These are phyloP conservation scores for Amaranthus cruentus DNA, from an alignment of 148 eudicot genomes.

Conservation along the genomic window DNA sequence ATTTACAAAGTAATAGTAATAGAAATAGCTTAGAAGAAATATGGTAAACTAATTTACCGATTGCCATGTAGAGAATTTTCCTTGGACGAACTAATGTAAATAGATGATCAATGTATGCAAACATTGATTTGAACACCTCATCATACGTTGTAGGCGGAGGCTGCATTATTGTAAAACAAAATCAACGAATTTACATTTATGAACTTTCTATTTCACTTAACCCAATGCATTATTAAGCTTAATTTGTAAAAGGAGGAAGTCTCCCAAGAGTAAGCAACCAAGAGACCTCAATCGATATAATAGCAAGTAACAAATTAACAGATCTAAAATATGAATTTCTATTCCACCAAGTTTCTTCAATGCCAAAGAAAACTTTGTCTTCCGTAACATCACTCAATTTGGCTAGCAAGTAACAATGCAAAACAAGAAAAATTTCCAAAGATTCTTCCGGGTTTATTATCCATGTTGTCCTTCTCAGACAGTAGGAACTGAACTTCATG, in stretches of 20 bases:
- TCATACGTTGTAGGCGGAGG: conserved; percentile 84
- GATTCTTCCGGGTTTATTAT: background rate
- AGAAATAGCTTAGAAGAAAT: background rate
- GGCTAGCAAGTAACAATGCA: background rate
- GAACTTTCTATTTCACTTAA: background rate
- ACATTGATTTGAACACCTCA: conserved; percentile 83
- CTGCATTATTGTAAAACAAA: conserved; percentile 43
- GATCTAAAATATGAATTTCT: no score
- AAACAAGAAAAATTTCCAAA: background rate
- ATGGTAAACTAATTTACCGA: conserved; percentile 46
- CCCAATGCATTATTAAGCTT: background rate
- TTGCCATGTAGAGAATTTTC: conserved; percentile 93
- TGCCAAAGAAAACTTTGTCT: no score
- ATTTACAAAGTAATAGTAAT: background rate
- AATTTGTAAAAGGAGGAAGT: background rate
- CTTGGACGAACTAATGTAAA: conserved; percentile 87
- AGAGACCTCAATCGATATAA: background rate
- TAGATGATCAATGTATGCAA: conserved; percentile 92
- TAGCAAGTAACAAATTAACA: background rate
- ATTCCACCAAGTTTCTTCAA: no score
- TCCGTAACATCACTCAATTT: no score
- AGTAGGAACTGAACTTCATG: background rate
- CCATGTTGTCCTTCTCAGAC: background rate
- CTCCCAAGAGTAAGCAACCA: background rate
- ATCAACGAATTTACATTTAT: background rate